Base-by-base conservation (phyloP, 345 rosid species). In the Linum usitatissimum region DNA sequence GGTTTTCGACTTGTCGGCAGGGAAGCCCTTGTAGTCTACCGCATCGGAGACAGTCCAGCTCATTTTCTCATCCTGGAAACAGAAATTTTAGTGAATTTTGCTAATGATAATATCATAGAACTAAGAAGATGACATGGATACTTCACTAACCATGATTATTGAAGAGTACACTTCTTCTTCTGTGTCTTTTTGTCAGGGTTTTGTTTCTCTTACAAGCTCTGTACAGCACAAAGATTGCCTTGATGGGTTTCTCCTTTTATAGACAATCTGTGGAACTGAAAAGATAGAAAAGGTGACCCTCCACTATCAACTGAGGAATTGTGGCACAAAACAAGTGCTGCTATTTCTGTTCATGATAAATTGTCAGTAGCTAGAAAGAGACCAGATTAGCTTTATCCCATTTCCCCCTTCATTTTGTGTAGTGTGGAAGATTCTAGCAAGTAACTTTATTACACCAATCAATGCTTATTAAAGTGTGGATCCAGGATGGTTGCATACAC, bases 11-110 rank as follows among this genome's bases (percentile, higher is more conserved):
- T 31, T 60, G 38, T 60, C 63, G 34, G 63, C 63, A 13, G 20
- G 63, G 39, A 23, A 23, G 14, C 63, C 48, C 9, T 60, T 34
- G 48, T 60, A 31, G 19, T 60, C 63, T 4, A 60, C 63, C 0
- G 63, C 45, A n/a, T 60, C 48, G 3, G 49, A 15, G n/a, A 60
- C 63, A n/a, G 30, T 55, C 59, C 59, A 55, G 18, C 59, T 55
- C 59, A 55, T 18, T 6, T 55, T 55, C 30, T 28, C 59, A 55
- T 55, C 59, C 59, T 55, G 20, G 6, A 9, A 55, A 55, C 2
- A 53, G 2, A 18, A 55, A 55, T 9, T 55, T 28, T 19, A 12
- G 18, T 10, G 10, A 45, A 45, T 10, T 9, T 10, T 3, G 14
- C 14, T 45, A 3, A 10, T 45, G 51, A 10, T 45, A 45, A 45